Evolutionary conservation across 75 land plant genomes (phyloP), one percentile per base, ranked within the genome.

Genomic region (Ceratopteris richardii): DNA sequence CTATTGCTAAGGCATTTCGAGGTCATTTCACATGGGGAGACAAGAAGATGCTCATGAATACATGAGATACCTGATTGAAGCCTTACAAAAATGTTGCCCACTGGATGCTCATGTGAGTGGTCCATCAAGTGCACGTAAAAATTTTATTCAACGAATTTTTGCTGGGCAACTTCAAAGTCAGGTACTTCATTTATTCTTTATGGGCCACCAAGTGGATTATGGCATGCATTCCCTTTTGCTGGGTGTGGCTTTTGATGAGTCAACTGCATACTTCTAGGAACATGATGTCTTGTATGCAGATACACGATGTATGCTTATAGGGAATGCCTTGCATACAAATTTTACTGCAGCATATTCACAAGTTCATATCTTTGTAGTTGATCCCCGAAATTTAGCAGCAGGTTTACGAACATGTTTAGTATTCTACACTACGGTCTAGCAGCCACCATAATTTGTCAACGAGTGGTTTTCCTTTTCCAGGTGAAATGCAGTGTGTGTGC

Each of bases 11-110:
- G 96, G 77, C 54, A 83, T 90, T 66, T 86, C 85, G n/a, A 71
- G 86, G 19, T 83, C 66, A 29, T 90, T 90, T 33, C 80, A 77
- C 20, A 72, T 57, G 61, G 56, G 69, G 26, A 81, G 85, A 58
- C 96, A 90, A 57, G 91, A 86, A 61, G 96, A 90, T 83, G 96
- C 96, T 23, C 96, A 90, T 72, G 96, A 90, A 36, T 90, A 80
- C 56, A 58, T 90, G 59, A 81, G 79, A 0, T 80, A 81, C 59
- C 54, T 90, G 19, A 60, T 90, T 52, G 87, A 90, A 56, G 79
- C 69, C 23, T 67, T 90, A 23, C 77, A 85, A 24, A 82, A 64
- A 14, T 63, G 56, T 41, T 71, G 74, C 48, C 50, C 50, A 2
- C 3, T 18, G 50, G 28, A 30, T 13, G 50, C 40, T 29, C 18